Evolutionary conservation across 805 yeast genomes (phyloP).

Genomic region (Starmerella geochares): DNA sequence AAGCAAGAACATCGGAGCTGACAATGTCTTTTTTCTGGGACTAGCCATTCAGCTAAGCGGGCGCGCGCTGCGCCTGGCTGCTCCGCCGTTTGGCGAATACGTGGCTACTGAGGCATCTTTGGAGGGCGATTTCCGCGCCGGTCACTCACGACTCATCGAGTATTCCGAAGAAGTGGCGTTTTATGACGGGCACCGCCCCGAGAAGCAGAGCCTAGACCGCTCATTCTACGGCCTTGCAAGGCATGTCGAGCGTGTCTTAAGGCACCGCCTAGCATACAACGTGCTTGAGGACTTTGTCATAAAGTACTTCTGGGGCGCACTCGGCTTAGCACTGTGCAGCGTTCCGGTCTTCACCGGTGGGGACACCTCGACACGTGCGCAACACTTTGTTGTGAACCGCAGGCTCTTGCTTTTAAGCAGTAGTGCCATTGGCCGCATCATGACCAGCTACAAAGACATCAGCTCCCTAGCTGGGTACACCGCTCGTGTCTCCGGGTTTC

Average conservation of each 20-base stretch:
- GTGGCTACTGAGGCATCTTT: constrained; percentile 65
- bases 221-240: constrained; percentile 72
- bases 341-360: constrained; percentile 66
- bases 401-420: constrained; percentile 74
- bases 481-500: constrained; percentile 58
- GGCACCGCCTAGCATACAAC: constrained; percentile 66
- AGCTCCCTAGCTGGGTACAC: constrained; percentile 80
- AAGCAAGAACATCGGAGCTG: constrained; percentile 45
- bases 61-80: constrained; percentile 55
- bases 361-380: constrained; percentile 15
- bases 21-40: constrained; percentile 64
- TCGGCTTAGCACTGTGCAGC: constrained; percentile 78
- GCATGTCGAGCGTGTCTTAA: constrained; percentile 63
- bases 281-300: constrained; percentile 79
- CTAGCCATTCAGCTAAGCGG: constrained; percentile 74
- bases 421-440: constrained; percentile 76
- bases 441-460: constrained; percentile 72
- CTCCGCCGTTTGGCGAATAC: constrained; percentile 81
- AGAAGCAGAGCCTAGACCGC: constrained; percentile 63
- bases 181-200: constrained; percentile 69
- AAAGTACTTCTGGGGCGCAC: constrained; percentile 92
- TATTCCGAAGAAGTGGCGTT: constrained; percentile 83
- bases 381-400: constrained; percentile 67
- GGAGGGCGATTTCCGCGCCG: constrained; percentile 74
- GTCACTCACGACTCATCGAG: constrained; percentile 69